phyloP scores from a whole-genome alignment of 73 alveolate genomes.

The Tetrahymena elliotti region DNA sequence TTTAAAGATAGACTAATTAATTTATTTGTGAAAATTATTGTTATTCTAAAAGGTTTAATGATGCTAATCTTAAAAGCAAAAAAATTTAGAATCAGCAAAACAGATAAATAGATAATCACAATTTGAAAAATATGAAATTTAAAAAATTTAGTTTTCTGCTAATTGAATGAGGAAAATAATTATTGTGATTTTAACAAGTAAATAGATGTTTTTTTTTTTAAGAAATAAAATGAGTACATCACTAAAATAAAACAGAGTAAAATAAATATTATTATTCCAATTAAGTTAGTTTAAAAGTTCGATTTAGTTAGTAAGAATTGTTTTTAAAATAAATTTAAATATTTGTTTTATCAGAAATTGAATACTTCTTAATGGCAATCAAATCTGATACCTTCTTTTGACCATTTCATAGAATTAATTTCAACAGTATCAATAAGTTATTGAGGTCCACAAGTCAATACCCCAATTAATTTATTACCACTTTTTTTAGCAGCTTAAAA shows the following conservation, averaged over 20 bases:
- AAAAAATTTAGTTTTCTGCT: too few species aligned
- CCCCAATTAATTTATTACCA: background rate
- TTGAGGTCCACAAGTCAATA: background rate
- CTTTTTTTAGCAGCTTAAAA: background rate
- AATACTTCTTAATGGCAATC: background rate
- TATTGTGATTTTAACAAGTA: too few species aligned
- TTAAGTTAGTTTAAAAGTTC: too few species aligned
- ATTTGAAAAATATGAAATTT: too few species aligned
- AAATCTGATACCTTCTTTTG: background rate
- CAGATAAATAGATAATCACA: background rate
- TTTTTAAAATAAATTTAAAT: background rate
- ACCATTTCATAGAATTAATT: background rate
- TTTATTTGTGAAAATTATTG: too few species aligned
- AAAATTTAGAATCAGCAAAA: background rate
- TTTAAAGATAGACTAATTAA: too few species aligned
- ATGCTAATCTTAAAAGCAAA: too few species aligned
- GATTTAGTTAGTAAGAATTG: too few species aligned
- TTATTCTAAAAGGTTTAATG: too few species aligned
- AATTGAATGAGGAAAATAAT: too few species aligned
- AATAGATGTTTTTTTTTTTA: too few species aligned
- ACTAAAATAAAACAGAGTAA: background rate
- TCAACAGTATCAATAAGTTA: background rate
- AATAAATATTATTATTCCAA: too few species aligned
- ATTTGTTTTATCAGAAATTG: background rate
- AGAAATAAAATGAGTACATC: background rate